Conservation (phyloP, 768 basidiomycete species). For the Trametes maxima region DNA sequence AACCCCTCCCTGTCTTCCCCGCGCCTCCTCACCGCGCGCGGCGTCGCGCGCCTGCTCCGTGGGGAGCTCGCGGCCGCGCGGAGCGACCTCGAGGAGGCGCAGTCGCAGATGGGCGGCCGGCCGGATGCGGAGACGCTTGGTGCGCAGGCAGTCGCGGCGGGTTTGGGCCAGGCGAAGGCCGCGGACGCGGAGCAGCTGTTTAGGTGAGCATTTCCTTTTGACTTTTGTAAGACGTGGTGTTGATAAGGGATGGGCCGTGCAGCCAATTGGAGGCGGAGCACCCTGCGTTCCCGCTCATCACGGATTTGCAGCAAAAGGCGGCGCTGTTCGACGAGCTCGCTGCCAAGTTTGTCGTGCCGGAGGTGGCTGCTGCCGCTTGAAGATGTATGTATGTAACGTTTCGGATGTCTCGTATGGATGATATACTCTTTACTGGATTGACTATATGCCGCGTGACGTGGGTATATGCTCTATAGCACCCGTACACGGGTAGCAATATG, state of each 20-base stretch:
- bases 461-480: too few relatives aligned
- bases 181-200: slow-evolving; percentile 67
- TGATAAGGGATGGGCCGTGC: background rate
- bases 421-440: background rate
- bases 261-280: slow-evolving; percentile 52
- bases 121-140: slow-evolving; percentile 68
- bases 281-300: slow-evolving; percentile 69
- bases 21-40: slow-evolving; percentile 76
- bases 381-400: background rate
- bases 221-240: too few relatives aligned
- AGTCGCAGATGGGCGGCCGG: slow-evolving; percentile 53
- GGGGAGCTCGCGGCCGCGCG: slow-evolving; percentile 77
- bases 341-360: slow-evolving; percentile 63
- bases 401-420: background rate
- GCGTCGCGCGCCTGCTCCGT: slow-evolving; percentile 74
- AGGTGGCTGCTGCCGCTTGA: slow-evolving; percentile 41
- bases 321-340: slow-evolving; percentile 64
- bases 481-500: too few relatives aligned
- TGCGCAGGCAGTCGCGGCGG: slow-evolving; percentile 63
- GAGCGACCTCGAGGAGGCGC: slow-evolving; percentile 78
- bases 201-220: slow-evolving; percentile 51
- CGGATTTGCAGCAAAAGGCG: slow-evolving; percentile 61
- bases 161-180: slow-evolving; percentile 57
- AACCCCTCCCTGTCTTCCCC: slow-evolving; percentile 78
- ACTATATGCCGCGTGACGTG: too few relatives aligned